Evolutionary conservation across 306 rosid genomes (phyloP).

Genomic region (Cotoneaster glaucophyllus): DNA sequence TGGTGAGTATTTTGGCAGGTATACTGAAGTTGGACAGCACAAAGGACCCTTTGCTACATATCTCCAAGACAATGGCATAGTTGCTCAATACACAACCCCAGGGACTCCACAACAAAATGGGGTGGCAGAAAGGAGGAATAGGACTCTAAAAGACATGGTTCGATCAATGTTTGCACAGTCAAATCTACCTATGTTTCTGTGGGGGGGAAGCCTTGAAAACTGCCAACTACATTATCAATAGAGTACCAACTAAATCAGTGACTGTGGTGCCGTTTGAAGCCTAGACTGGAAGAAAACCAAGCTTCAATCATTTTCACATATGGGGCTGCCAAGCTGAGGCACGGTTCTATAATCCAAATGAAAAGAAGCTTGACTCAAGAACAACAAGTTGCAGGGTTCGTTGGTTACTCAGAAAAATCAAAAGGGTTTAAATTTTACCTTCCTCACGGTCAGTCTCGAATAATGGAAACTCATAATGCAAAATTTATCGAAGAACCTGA

Average conservation of each 20-base stretch:
- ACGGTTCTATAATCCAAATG: neutral
- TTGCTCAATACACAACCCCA: neutral
- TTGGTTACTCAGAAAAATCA: neutral
- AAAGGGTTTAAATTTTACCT: neutral
- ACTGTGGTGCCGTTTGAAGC: neutral
- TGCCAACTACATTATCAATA: too few species aligned
- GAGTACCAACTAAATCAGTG: neutral
- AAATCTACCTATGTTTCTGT: accelerated
- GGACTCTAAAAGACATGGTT: neutral
- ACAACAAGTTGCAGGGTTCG: neutral
- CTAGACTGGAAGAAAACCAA: neutral
- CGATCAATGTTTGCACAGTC: neutral
- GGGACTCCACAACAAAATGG: neutral
- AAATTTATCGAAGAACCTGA: neutral
- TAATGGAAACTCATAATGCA: neutral
- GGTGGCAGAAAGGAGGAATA: neutral
- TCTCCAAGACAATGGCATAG: too few species aligned
- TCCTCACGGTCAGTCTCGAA: neutral
- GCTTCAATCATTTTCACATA: neutral
- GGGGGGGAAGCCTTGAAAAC: neutral
- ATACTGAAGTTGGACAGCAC: neutral
- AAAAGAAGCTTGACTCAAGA: neutral
- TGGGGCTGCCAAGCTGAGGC: neutral
- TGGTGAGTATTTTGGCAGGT: neutral
- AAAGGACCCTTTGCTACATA: neutral